Percentiles rank a stretch among this genome's conserved stretches.
phyloP scores from a whole-genome alignment of 2,329 filamentous ascomycete species.

The Aspergillus awamori region DNA sequence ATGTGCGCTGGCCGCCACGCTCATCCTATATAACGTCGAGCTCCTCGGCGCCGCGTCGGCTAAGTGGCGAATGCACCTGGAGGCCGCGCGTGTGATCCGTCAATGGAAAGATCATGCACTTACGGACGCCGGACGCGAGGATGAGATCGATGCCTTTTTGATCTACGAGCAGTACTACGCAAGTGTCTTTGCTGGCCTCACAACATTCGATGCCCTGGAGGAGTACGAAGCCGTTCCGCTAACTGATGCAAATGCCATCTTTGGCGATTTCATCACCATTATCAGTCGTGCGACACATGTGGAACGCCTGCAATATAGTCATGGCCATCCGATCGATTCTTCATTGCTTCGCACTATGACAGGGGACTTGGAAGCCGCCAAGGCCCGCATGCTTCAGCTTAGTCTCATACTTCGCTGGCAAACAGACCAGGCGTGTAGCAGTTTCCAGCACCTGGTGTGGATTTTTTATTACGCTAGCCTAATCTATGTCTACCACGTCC shows the following conservation, averaged over 20 bases:
- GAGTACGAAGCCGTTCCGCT: constrained; percentile 17
- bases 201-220: constrained; percentile 24
- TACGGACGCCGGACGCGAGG: not conserved
- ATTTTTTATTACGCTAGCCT: constrained; percentile 32
- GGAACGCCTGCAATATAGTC: constrained; percentile 22
- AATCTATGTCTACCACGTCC: constrained; percentile 29
- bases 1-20: constrained; percentile 26
- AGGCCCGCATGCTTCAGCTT: constrained; percentile 17
- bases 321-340: not conserved
- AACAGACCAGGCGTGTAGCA: constrained; percentile 13
- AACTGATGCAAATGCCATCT: constrained; percentile 22
- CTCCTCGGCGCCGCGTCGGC: constrained; percentile 24
- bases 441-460: constrained; percentile 26
- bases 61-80: constrained; percentile 30
- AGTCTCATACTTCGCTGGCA: constrained; percentile 23
- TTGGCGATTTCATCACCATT: constrained; percentile 29
- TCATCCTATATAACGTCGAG: constrained; percentile 32
- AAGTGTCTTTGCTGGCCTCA: constrained; percentile 30
- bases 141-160: constrained; percentile 21
- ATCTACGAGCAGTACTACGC: constrained; percentile 33
- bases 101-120: constrained; percentile 10
- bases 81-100: constrained; percentile 29
- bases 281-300: constrained; percentile 28
- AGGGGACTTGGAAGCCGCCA: constrained; percentile 16
- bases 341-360: constrained; percentile 6